Base-by-base conservation (phyloP, 2,329 filamentous ascomycete genomes). In the Oidium heveae region DNA sequence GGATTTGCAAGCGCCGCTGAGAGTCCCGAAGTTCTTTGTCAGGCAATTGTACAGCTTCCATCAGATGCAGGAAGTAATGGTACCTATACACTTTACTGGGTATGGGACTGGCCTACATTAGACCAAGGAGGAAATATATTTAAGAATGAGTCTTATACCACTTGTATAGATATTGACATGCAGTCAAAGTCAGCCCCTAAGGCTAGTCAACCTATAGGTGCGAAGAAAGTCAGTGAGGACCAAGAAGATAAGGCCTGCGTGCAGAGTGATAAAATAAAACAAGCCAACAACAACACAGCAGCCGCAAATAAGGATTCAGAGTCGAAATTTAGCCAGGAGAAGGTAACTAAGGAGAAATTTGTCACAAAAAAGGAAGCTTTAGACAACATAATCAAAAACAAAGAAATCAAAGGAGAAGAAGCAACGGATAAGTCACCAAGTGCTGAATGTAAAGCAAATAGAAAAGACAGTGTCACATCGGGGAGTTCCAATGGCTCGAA, bases 21-120 rank as follows among this genome's bases (percentile, higher is more conserved):
- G 56, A 67, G 71, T 28, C 67, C 68, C 49, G 76, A 82, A 61
- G 71, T 88, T 53, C 80, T 74, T 70, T 96, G 91, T 68, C 88
- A 95, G 67, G 80, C 80, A 37, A 80, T 91, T 63, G 70, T 95
- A 51, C 73, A 80, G 63, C 70, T 98, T 15, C 91, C 91, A 0
- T 64, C 71, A 5, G 75, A 83, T 60, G 70, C 78, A 50, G 67
- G 74, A n/a, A 66, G 71, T 10, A 78, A 79, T 47, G 75, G 79
- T 33, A 73, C 74, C 32, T 85, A 88, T 66, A 89, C 86, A 2
- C 69, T 94, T 53, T 94, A 94, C 72, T 96, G 89, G 89, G 82
- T 95, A 49, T 96, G 91, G 91, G 83, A 94, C 67, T 98, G 87
- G 86, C 81, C 82, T 2, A 80, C 77, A 15, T 71, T 78, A 63